Percentiles rank a stretch among this genome's conserved stretches.
Conservation (phyloP, 805 yeast genomes). For the Zygosaccharomyces bisporus region DNA sequence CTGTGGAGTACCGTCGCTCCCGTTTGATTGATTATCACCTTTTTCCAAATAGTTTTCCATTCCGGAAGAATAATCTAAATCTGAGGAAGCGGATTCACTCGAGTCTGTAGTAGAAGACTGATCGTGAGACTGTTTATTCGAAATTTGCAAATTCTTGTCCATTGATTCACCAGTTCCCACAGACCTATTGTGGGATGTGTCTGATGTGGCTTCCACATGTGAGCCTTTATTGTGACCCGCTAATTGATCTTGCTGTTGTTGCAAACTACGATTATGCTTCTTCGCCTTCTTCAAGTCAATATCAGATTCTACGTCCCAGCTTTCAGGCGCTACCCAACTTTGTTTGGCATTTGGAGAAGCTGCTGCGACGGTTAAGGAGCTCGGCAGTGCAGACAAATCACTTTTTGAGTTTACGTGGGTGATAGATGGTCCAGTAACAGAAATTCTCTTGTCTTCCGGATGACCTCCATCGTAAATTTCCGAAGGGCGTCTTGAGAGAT, state of each 20-base stretch:
- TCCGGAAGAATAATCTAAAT: constrained; percentile 2
- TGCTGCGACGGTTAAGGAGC: not conserved
- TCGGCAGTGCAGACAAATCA: not conserved
- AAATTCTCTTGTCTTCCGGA: not conserved
- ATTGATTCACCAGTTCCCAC: not conserved
- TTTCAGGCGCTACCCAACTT: constrained; percentile 56
- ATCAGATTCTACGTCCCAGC: constrained; percentile 52
- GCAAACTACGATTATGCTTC: constrained; percentile 12
- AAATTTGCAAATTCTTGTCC: not conserved
- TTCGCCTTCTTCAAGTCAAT: constrained; percentile 20
- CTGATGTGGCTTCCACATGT: not conserved
- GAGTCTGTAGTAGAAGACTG: not conserved
- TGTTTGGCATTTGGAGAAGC: not conserved
- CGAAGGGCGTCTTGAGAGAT: not conserved
- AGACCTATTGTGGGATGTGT: not conserved
- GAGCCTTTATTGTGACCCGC: not conserved
- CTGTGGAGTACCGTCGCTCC: too few relatives aligned
- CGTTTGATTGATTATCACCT: too few relatives aligned
- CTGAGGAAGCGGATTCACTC: constrained; percentile 1
- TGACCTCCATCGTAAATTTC: not conserved
- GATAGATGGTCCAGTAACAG: not conserved
- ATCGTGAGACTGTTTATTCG: not conserved
- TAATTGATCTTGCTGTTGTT: constrained; percentile 1
- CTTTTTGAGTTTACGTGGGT: not conserved
- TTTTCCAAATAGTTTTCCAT: constrained; percentile 3